Evolutionary conservation across 805 yeast genomes (phyloP).

Genomic region (Suhomyces vadensis): DNA sequence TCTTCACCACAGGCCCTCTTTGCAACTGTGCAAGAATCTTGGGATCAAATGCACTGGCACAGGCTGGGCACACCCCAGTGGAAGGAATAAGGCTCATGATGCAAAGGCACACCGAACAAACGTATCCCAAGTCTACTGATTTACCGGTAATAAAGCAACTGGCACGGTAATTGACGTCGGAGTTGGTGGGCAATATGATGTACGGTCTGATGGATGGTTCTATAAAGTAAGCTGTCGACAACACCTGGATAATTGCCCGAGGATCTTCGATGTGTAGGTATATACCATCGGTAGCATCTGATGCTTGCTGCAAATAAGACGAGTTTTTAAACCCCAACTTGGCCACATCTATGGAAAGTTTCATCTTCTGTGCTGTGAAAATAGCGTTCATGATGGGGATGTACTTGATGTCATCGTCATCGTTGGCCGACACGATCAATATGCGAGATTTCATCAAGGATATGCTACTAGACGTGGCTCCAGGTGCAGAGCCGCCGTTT

Average conservation of each 20-base stretch:
- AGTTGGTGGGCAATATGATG: constrained; percentile 76
- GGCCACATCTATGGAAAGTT: constrained; percentile 86
- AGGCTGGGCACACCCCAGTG: constrained; percentile 75
- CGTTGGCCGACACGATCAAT: constrained; percentile 66
- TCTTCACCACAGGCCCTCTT: constrained; percentile 59
- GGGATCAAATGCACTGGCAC: constrained; percentile 75
- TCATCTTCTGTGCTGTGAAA: constrained; percentile 93
- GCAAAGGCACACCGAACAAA: constrained; percentile 92
- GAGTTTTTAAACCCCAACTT: constrained; percentile 65
- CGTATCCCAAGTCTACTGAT: constrained; percentile 90
- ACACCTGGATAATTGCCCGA: constrained; percentile 77
- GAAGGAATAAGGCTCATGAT: constrained; percentile 70
- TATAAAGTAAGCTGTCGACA: constrained; percentile 77
- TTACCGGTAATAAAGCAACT: constrained; percentile 91
- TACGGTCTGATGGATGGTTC: constrained; percentile 82
- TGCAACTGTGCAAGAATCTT: constrained; percentile 57
- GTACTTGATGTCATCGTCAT: constrained; percentile 72
- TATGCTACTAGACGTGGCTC: constrained; percentile 13
- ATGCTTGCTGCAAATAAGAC: constrained; percentile 90
- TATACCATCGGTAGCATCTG: constrained; percentile 92
- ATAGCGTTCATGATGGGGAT: constrained; percentile 94
- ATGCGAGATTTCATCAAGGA: constrained; percentile 40
- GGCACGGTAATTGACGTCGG: constrained; percentile 89
- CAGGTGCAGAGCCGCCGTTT: constrained; percentile 14
- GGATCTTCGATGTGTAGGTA: constrained; percentile 71